Evolutionary conservation across 176 grass and related monocot genomes (phyloP), one percentile per base, ranked within the genome.

Genomic region (Lolium multiflorum): DNA sequence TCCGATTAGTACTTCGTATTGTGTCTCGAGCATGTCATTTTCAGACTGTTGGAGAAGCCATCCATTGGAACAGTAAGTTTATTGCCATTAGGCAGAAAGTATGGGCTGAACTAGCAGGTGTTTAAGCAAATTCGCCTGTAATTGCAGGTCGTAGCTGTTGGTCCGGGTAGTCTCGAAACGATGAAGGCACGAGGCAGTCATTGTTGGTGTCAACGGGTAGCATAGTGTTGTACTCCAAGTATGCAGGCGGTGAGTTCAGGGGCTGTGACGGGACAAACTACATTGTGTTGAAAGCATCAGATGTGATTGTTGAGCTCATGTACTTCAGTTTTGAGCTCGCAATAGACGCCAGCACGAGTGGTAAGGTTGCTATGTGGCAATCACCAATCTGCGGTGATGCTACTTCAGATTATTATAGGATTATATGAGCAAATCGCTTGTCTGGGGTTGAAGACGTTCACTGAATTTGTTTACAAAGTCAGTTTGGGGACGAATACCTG

Each of bases 41-140:
- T n/a, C n/a, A n/a, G n/a, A n/a, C n/a, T n/a, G n/a, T n/a, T n/a
- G 77, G 87, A 96, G 84, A 96, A 91, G 85, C 94, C 94, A 50
- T 96, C 91, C 57, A 82, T 96, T 18, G 94, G 94, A 91, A 93
- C 77, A 39, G 94, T 96, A 83, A 88, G 71, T 89, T 73, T 26
- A 10, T 79, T 72, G 59, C 3, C 38, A 38, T 50, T 12, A 50
- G 71, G n/a, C n/a, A n/a, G n/a, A n/a, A n/a, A n/a, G n/a, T n/a
- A n/a, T n/a, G n/a, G n/a, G n/a, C n/a, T n/a, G 21, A 73, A 5
- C 71, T 49, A 49, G 71, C 43, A 74, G 11, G 12, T 49, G 12
- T 15, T 25, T 49, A 74, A 25, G 0, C 2, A 7, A 63, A 25
- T 48, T 49, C 6, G 49, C 20, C 46, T 74, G 1, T 74, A 50